These are phyloP conservation scores for Trichoderma koningii DNA, from an alignment of 2,329 filamentous ascomycete genomes.

Conservation along the genomic window DNA sequence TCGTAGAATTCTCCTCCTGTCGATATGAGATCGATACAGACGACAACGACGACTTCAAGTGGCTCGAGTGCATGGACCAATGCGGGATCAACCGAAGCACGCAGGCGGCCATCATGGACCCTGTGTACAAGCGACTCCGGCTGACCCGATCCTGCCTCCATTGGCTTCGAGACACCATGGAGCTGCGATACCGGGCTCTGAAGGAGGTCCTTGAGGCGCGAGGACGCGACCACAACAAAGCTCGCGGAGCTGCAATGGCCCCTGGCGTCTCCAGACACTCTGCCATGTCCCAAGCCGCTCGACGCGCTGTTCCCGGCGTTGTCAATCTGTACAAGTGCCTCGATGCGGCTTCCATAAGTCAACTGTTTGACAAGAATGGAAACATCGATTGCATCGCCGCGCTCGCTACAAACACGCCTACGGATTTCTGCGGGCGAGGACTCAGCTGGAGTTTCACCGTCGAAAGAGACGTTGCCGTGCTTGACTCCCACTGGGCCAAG, in stretches of 20 bases:
- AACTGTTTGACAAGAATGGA: not conserved
- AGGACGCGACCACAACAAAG: no score
- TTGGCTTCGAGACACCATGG: not conserved
- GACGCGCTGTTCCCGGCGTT: not conserved
- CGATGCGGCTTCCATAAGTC: not conserved
- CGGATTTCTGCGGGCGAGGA: not conserved
- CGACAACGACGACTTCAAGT: not conserved
- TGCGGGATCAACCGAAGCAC: not conserved
- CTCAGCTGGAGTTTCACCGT: not conserved
- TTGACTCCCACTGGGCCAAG: not conserved
- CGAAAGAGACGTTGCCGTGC: not conserved
- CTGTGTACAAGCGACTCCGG: not conserved
- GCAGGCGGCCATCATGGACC: not conserved
- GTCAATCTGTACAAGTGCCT: not conserved
- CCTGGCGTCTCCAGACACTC: not conserved
- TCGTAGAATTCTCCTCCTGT: not conserved
- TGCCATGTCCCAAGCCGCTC: not conserved
- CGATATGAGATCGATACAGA: not conserved
- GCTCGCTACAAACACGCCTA: not conserved
- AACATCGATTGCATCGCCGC: not conserved
- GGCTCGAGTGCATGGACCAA: not conserved
- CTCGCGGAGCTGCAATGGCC: not conserved
- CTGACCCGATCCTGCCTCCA: not conserved
- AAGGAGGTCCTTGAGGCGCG: not conserved
- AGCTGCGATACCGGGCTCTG: not conserved